Evolutionary conservation across 768 basidiomycete genomes (phyloP).

Genomic region (Holtermanniella nyarrowii): DNA sequence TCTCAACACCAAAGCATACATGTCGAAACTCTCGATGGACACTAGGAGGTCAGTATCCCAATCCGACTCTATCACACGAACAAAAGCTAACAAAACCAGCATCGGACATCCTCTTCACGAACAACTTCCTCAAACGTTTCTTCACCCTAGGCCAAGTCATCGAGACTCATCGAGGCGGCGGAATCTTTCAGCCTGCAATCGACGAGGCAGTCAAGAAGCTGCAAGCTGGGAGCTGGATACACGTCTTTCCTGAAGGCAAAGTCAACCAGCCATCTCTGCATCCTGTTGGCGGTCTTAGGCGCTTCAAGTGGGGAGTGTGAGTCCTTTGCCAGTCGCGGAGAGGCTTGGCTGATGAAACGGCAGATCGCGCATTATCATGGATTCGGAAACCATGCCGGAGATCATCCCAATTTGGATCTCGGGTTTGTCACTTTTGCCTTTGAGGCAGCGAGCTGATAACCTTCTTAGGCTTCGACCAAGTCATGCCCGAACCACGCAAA

Average conservation of each 20-base stretch:
- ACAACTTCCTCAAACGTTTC: constrained; percentile 77
- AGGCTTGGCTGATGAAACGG: not conserved
- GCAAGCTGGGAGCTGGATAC: constrained; percentile 76
- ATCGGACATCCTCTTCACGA: constrained; percentile 82
- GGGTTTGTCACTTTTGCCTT: constrained; percentile 42
- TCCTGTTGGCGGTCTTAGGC: constrained; percentile 46
- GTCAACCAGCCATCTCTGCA: constrained; percentile 54
- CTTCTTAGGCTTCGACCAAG: constrained; percentile 61
- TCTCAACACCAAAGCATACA: constrained; percentile 45
- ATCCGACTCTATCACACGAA: not conserved
- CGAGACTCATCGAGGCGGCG: constrained; percentile 83
- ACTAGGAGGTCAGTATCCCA: constrained; percentile 48
- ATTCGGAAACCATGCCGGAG: constrained; percentile 53
- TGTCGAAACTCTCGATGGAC: constrained; percentile 56
- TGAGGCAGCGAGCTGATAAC: not conserved
- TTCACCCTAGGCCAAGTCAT: constrained; percentile 82
- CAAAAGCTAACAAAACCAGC: constrained; percentile 8
- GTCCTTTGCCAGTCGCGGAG: constrained; percentile 38
- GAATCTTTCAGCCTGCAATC: constrained; percentile 77
- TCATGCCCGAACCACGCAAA: constrained; percentile 78
- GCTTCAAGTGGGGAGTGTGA: constrained; percentile 95
- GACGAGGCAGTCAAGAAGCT: constrained; percentile 72
- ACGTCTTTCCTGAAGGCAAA: constrained; percentile 82
- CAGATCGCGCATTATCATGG: constrained; percentile 77
- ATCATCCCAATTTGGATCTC: constrained; percentile 92